Evolutionary conservation across 257 asterid species (phyloP).

Genomic region (Solanum ahanhuiri): DNA sequence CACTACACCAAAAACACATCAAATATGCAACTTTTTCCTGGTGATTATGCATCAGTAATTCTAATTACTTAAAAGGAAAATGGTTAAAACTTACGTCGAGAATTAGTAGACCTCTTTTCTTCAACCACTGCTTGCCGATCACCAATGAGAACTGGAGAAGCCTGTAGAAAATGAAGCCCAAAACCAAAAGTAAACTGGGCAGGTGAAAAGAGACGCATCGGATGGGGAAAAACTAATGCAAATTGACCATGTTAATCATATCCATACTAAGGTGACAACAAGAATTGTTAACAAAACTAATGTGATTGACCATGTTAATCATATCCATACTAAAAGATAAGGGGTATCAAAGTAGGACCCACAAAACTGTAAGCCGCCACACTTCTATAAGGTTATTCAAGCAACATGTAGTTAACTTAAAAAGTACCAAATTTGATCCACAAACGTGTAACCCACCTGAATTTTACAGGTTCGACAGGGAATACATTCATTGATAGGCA

Average conservation of each 20-base stretch:
- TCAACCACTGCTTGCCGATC: slow-evolving; percentile 61
- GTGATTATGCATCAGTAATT: not conserved
- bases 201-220: not conserved
- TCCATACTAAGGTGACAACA: not conserved
- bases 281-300: not conserved
- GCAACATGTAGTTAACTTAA: not conserved
- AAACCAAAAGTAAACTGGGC: not conserved
- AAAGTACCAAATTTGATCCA: not conserved
- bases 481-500: not conserved
- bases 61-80: not conserved
- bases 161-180: slow-evolving; percentile 28
- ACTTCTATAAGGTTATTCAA: not conserved
- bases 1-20: not conserved
- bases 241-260: not conserved
- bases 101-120: slow-evolving; percentile 79
- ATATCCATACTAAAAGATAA: not conserved
- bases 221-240: not conserved
- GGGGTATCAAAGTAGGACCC: not conserved
- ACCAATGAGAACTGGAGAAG: slow-evolving; percentile 66
- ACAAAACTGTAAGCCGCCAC: not conserved
- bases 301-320: not conserved
- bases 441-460: not conserved
- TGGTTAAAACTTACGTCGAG: slow-evolving; percentile 51
- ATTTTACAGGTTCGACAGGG: not conserved
- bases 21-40: not conserved